A percentile compares a stretch with the other conserved stretches of the same genome.
Evolutionary conservation across 257 asterid genomes (phyloP).

Genomic region (Ilex aquifolium): DNA sequence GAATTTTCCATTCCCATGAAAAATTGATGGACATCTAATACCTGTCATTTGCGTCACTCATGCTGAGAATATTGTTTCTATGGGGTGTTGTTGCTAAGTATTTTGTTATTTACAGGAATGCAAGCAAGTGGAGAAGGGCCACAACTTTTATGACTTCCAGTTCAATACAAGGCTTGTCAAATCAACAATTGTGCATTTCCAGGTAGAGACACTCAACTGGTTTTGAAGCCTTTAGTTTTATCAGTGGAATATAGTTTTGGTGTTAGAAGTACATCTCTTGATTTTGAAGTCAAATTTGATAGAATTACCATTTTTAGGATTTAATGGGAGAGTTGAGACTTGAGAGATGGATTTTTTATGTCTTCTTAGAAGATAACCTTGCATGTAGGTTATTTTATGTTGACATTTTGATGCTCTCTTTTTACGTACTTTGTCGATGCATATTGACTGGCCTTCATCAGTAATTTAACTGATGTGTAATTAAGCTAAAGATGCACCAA

Average conservation of each 20-base stretch:
- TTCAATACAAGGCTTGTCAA: slow-evolving; percentile 88
- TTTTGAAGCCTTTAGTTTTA: not conserved
- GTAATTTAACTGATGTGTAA: too few relatives aligned
- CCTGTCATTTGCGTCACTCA: not conserved
- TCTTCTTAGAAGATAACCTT: not conserved
- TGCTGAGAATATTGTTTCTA: not conserved
- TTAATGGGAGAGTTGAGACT: not conserved
- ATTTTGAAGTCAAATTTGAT: not conserved
- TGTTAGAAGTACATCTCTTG: not conserved
- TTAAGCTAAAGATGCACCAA: too few relatives aligned
- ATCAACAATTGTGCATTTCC: slow-evolving; percentile 92
- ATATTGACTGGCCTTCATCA: too few relatives aligned
- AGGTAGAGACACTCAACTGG: slow-evolving; percentile 45
- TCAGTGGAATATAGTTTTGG: not conserved
- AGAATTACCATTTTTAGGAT: not conserved
- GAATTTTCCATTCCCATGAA: not conserved
- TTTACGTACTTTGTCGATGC: too few relatives aligned
- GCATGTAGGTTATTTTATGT: not conserved
- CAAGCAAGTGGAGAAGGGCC: slow-evolving; percentile 71
- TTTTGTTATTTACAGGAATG: slow-evolving; percentile 42
- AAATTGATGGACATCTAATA: not conserved
- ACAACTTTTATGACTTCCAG: slow-evolving; percentile 70
- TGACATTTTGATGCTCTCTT: not conserved
- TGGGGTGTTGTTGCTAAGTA: slow-evolving; percentile 12
- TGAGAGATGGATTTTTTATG: not conserved